A percentile compares a stretch with the other conserved stretches of the same genome.
phyloP scores from a whole-genome alignment of 73 alveolate species.

The Effrenium voratum region DNA sequence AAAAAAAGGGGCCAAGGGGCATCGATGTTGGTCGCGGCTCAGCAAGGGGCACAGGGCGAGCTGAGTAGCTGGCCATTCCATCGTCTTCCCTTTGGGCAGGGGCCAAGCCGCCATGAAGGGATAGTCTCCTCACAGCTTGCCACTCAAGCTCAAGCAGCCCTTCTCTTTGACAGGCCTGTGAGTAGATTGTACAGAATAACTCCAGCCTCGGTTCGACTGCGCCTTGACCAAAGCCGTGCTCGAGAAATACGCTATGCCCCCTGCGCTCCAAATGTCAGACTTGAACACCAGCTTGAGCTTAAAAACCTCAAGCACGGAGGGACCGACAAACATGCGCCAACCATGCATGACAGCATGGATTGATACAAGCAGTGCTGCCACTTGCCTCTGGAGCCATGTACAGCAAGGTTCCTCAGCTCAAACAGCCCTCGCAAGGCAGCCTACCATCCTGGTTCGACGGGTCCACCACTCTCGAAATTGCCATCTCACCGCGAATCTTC shows the following conservation, averaged over 20 bases:
- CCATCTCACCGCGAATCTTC: too few species aligned
- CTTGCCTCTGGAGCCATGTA: conserved; percentile 91
- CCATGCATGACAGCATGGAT: not conserved
- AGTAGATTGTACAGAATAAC: conserved; percentile 46
- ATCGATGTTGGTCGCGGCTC: too few species aligned
- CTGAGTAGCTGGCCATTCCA: conserved; percentile 61
- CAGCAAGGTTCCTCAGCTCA: conserved; percentile 36
- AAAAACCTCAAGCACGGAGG: not conserved
- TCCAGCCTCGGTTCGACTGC: conserved; percentile 15
- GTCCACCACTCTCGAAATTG: too few species aligned
- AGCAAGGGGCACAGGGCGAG: not conserved
- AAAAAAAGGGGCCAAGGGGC: too few species aligned
- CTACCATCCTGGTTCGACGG: too few species aligned
- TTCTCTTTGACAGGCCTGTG: too few species aligned
- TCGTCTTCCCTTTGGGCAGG: conserved; percentile 85
- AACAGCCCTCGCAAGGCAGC: too few species aligned
- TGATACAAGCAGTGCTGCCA: not conserved
- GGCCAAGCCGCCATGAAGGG: conserved; percentile 94
- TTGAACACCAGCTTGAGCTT: conserved; percentile 84
- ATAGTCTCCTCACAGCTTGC: conserved; percentile 36
- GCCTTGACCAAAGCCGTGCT: not conserved
- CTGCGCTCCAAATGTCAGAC: conserved; percentile 89
- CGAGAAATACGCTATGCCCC: not conserved
- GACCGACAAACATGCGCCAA: not conserved
- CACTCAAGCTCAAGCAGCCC: not conserved